Base-by-base conservation (phyloP, 2,329 filamentous ascomycete species). In the Sporothrix humicola region DNA sequence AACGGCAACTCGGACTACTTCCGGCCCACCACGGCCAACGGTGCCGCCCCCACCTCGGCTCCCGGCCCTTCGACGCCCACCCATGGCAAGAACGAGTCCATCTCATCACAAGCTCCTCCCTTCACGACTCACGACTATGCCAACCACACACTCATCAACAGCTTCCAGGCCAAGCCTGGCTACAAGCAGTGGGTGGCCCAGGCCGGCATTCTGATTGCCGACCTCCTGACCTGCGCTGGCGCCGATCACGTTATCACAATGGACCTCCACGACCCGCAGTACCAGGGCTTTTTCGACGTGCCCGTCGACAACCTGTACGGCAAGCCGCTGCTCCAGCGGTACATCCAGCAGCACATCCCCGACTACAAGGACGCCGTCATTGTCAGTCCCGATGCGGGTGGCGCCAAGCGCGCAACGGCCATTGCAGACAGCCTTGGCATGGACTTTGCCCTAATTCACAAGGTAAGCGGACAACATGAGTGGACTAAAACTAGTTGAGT, bases 101-200 rank as follows among this genome's bases (percentile, higher is more conserved):
- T 79, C 17, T 82, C 83, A 12, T 84, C 84, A 5, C 81, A 75
- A 23, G 73, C 84, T 48, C 85, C 84, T 74, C 86, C 84, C 76
- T 89, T 87, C 80, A 89, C 88, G 7, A 90, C 87, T 50, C 90
- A 93, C 79, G 91, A 93, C 78, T 87, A 89, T 77, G 87, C 89
- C 78, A 90, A 89, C 79, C 84, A 86, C 68, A 82, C 84, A 17
- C 85, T 87, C 72, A 82, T 88, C 75, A 86, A 85, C 73, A 87
- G 86, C 78, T 86, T 91, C 81, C 89, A 94, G 81, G 91, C 93
- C 23, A 95, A 95, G 81, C 93, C 95, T 8, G 96, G 96, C 69
- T 99, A 99, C 83, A 96, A 96, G 85, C 94, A 97, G 84, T 99
- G 96, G 96, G 95, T 99, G 76, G 96, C 96, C 26, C 96, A 98